Evolutionary conservation across 345 rosid genomes (phyloP), one percentile per base, ranked within the genome.

Genomic region (Eucalyptus pauciflora): DNA sequence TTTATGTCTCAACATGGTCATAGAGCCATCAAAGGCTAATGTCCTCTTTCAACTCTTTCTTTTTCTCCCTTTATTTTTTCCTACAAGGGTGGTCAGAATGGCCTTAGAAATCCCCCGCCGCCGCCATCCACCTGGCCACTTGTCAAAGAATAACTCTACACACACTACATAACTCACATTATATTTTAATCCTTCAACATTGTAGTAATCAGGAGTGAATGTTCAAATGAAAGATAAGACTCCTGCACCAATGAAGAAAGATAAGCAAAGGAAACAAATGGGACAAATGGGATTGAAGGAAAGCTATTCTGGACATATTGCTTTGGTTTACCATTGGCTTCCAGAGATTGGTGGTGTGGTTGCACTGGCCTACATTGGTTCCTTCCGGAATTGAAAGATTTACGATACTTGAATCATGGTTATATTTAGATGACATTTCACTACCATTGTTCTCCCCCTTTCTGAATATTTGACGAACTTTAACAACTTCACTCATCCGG

Each of bases 401-500:
- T 58, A 11, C 29, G 25, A 22, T 58, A 27, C 31, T 60, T 25
- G 14, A 17, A 60, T 13, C 14, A 25, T 60, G 69, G 67, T 27
- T 60, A 27, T 25, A 60, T 13, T 60, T 60, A 60, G 69, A 60
- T 13, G 31, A 11, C 69, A 27, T 27, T 60, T 24, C 69, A 60
- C 69, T 27, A 13, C 31, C 16, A 60, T 11, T 29, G 31, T 13
- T 60, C 31, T 29, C 16, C n/a, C 62, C n/a, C 69, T 25, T 60
- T 60, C 7, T 60, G 16, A 60, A 27, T 12, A 60, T 27, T 12
- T 60, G 92, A 92, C 12, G 93, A 5, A 92, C 91, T 90, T 96
- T 97, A 2, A 97, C 96, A 86, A 97, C 96, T 90, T 96, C 98
- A 89, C 95, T 94, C 97, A 96, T 96, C 86, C 90, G 93, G 7